Evolutionary conservation across 2,329 filamentous ascomycete genomes (phyloP), one percentile per base, ranked within the genome.

Genomic region (Fusarium virguliforme): DNA sequence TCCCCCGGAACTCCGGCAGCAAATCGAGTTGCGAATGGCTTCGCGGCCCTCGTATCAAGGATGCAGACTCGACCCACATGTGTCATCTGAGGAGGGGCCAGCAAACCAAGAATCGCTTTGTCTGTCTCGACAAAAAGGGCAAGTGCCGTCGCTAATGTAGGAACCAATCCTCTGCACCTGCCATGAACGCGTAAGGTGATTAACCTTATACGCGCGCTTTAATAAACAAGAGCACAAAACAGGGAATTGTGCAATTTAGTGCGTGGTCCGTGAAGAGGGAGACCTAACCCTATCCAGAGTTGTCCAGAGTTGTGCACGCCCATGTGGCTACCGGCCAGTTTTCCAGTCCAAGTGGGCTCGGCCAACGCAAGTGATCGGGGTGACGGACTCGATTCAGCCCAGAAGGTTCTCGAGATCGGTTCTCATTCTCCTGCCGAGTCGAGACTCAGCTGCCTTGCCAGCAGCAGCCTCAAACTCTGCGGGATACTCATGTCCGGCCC

Each of bases 21-120:
- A 64, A 61, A 64, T 68, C 32, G 50, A 58, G 43, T 54, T 62
- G 62, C 66, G 56, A 57, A 70, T 64, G 70, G 62, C 72, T 60
- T 68, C 59, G 60, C 46, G 66, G 30, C 56, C 18, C 57, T 75
- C 65, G 73, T 69, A 73, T 75, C 62, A 67, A 75, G 62, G 64
- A 68, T 54, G 60, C 40, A 41, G 54, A n/a, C 32, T 43, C 15
- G 55, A 58, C 68, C 72, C 73, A 75, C 68, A 67, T 22, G 61
- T 65, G 62, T 62, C 61, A 68, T 75, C 56, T 48, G 60, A 65
- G 54, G 56, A 55, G 38, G 13, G 40, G 18, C 26, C 13, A 50
- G 51, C 41, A 35, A 43, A 34, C 32, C 41, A 61, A 57, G 54
- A 51, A 70, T 34, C 48, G 55, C 12, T 48, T 61, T 59, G 51